A percentile compares a stretch with the other conserved stretches of the same genome.
phyloP scores from a whole-genome alignment of 768 basidiomycete genomes.

The Lyophyllum decastes region DNA sequence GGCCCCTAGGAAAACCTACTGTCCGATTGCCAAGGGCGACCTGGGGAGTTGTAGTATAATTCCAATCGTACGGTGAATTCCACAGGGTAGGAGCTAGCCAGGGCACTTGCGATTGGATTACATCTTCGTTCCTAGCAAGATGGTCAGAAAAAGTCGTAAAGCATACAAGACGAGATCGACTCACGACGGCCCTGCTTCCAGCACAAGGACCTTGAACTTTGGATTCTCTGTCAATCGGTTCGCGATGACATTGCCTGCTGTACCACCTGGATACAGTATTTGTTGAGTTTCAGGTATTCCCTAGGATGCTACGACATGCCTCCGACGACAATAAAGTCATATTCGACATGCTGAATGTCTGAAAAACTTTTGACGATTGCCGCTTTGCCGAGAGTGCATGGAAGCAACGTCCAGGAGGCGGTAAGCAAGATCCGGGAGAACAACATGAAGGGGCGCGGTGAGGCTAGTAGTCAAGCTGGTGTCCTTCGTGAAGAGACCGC shows the following conservation, averaged over 20 bases:
- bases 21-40: conserved; percentile 23
- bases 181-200: conserved; percentile 20
- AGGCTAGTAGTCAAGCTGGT: too few relatives aligned
- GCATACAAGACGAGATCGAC: not conserved
- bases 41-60: conserved; percentile 36
- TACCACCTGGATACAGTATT: conserved; percentile 17
- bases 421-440: too few relatives aligned
- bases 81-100: conserved; percentile 14
- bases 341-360: conserved; percentile 11
- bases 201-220: conserved; percentile 15
- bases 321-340: conserved; percentile 26
- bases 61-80: conserved; percentile 29
- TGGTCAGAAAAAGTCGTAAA: not conserved
- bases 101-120: conserved; percentile 14
- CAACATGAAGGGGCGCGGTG: too few relatives aligned
- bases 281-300: too few relatives aligned
- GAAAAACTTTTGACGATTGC: too few relatives aligned
- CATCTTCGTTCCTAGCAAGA: conserved; percentile 16
- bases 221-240: conserved; percentile 19
- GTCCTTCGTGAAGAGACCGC: too few relatives aligned
- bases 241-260: conserved; percentile 21
- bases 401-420: too few relatives aligned
- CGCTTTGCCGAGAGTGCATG: too few relatives aligned
- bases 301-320: too few relatives aligned
- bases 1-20: conserved; percentile 27